A percentile compares a stretch with the other conserved stretches of the same genome.
These are phyloP conservation scores for Colletotrichum graminicola DNA, from an alignment of 2,329 filamentous ascomycete species.

Conservation along the genomic window DNA sequence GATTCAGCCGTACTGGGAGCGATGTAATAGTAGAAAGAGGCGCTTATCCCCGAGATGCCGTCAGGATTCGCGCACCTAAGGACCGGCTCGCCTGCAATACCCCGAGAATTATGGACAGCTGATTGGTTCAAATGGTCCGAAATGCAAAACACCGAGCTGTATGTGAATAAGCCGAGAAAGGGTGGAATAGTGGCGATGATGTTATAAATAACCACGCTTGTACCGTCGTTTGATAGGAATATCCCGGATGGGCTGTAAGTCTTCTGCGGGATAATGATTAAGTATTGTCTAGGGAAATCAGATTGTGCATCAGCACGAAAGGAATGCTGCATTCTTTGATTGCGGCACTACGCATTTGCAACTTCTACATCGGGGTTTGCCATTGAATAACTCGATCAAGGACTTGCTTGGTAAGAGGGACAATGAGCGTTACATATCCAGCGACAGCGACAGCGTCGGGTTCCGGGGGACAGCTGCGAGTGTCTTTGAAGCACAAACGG, in stretches of 20 bases:
- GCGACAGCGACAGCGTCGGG: too few relatives aligned
- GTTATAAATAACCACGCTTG: background rate
- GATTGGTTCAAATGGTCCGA: background rate
- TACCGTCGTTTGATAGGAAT: too few relatives aligned
- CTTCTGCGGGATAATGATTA: background rate
- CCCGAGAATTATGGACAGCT: background rate
- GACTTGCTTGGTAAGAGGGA: too few relatives aligned
- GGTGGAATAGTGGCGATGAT: too few relatives aligned
- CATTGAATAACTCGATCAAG: too few relatives aligned
- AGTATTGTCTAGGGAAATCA: too few relatives aligned
- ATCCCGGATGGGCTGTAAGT: background rate
- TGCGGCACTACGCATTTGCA: too few relatives aligned
- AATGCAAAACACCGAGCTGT: background rate
- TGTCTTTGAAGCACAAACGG: too few relatives aligned
- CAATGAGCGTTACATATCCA: too few relatives aligned
- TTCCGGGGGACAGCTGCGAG: too few relatives aligned
- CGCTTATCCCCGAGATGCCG: constrained; percentile 30
- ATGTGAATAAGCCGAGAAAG: background rate
- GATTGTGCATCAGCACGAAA: background rate
- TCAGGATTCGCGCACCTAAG: constrained; percentile 8
- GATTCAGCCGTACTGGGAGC: constrained; percentile 10
- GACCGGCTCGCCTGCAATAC: constrained; percentile 13
- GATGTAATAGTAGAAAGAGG: background rate
- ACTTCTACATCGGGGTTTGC: too few relatives aligned
- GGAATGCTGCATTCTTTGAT: background rate